Evolutionary conservation across 2,329 filamentous ascomycete genomes (phyloP), one percentile per base, ranked within the genome.

Genomic region (Aaosphaeria pasadenensis): DNA sequence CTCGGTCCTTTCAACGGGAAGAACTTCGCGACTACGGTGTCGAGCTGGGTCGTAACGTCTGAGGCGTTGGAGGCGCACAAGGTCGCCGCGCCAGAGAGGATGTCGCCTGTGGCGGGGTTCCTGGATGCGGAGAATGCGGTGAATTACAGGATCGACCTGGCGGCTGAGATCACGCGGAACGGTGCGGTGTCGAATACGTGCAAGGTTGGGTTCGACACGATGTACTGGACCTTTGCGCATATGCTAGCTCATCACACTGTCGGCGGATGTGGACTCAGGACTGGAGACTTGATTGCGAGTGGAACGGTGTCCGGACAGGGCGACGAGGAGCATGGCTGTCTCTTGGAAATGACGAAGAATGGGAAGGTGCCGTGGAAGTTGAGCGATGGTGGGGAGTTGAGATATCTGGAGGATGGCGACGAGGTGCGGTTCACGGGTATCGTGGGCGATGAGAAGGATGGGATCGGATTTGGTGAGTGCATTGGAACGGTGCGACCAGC

Each of bases 1-100:
- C 66, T 85, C 0, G 83, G 83, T 0, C 83, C 83, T 0, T 74
- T 85, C 45, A 83, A 84, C 44, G 75, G 77, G 2, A 87, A 86
- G 61, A 78, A 76, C 31, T 83, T 85, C 39, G 77, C 74, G 5
- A 86, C 82, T 0, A 76, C 74, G 0, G 78, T 86, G 24, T 81
- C 78, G 0, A 81, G 83, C 0, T 86, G 83, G 83, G 69, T 86
- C 9, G 64, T 86, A 4, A 83, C 81, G 0, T 67, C 81, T 1
- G 82, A 85, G 33, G 83, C 84, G 0, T 60, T 86, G n/a, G 66
- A 69, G 48, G 55, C 62, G 5, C 70, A 67, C 44, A 47, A 55
- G 36, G 55, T 60, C 1, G 42, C 52, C 7, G 59, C 62, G 7
- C 56, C 61, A 39, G 32, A 46, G 39, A 56, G 60, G 1, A 57